Conservation (phyloP, 2,329 filamentous ascomycete species). For the Macrophomina tecta region DNA sequence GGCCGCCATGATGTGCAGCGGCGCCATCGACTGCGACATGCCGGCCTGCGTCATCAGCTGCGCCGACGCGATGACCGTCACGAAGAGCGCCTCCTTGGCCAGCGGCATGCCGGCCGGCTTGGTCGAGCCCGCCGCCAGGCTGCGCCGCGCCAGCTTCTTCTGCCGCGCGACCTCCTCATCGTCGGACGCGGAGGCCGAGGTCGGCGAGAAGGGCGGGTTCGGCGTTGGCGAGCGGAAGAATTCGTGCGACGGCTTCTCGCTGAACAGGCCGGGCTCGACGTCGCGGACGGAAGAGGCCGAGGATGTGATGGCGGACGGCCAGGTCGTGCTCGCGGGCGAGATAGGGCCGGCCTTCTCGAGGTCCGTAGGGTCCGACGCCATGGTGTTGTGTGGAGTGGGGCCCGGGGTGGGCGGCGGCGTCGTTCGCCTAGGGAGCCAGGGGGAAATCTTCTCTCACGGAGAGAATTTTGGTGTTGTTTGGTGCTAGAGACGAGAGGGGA, state of each 20-base stretch:
- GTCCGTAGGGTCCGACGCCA: slow-evolving; percentile 8
- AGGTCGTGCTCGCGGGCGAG: not conserved
- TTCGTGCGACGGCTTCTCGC: not conserved
- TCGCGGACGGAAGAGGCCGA: not conserved
- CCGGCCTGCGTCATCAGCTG: slow-evolving; percentile 52
- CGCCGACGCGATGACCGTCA: slow-evolving; percentile 29
- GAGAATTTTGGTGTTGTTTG: not conserved
- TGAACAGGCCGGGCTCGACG: not conserved
- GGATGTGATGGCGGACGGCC: not conserved
- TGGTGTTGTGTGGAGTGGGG: not conserved
- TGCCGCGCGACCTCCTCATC: not conserved
- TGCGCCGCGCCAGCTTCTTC: not conserved
- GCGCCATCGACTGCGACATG: slow-evolving; percentile 44
- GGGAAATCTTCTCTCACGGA: no score
- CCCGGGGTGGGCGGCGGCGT: not conserved
- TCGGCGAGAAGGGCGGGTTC: not conserved
- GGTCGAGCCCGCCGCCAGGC: not conserved
- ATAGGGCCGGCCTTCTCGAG: slow-evolving; percentile 4
- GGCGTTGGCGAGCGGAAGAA: not conserved
- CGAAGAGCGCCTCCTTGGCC: slow-evolving; percentile 30
- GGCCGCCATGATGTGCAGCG: slow-evolving; percentile 51
- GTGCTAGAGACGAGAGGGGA: not conserved
- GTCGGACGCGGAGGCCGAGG: not conserved
- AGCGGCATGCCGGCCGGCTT: slow-evolving; percentile 21
- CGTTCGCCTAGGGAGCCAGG: not conserved